These are phyloP conservation scores for Volvox carteri DNA, from an alignment of 163 green algal genomes.

Conservation along the genomic window DNA sequence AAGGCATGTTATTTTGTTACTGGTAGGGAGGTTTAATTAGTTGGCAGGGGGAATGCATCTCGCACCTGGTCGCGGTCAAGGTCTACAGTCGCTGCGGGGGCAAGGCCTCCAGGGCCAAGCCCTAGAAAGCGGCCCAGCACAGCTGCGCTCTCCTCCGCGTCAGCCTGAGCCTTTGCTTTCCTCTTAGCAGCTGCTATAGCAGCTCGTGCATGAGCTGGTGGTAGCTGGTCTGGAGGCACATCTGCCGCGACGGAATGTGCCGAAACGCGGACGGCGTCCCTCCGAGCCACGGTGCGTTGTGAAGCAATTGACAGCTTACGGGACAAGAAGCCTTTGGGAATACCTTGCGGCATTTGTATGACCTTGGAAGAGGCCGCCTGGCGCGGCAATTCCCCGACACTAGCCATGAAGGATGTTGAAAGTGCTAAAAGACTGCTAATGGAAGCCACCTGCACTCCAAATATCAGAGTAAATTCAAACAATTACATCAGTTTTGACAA, in stretches of 20 bases:
- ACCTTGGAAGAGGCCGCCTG: background rate
- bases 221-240: background rate
- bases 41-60: too few species aligned
- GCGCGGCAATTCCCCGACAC: conserved; percentile 7
- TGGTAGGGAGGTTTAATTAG: too few species aligned
- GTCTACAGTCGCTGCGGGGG: conserved; percentile 65
- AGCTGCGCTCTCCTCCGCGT: conserved; percentile 61
- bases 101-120: conserved; percentile 39
- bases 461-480: too few species aligned
- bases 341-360: background rate
- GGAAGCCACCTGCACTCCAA: too few species aligned
- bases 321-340: background rate
- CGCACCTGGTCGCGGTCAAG: conserved; percentile 60
- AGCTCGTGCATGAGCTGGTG: conserved; percentile 23
- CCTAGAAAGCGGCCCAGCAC: conserved; percentile 71
- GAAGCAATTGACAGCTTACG: background rate
- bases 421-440: too few species aligned
- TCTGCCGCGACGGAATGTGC: background rate
- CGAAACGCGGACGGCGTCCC: background rate
- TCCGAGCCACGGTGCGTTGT: background rate
- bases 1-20: too few species aligned
- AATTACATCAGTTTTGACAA: too few species aligned
- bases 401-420: too few species aligned
- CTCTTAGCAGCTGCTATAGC: conserved; percentile 15
- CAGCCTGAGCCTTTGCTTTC: background rate